A percentile compares a stretch with the other conserved stretches of the same genome.
Evolutionary conservation across 1,284 basidiomycete species (phyloP).

Genomic region (Tranzscheliella williamsii): DNA sequence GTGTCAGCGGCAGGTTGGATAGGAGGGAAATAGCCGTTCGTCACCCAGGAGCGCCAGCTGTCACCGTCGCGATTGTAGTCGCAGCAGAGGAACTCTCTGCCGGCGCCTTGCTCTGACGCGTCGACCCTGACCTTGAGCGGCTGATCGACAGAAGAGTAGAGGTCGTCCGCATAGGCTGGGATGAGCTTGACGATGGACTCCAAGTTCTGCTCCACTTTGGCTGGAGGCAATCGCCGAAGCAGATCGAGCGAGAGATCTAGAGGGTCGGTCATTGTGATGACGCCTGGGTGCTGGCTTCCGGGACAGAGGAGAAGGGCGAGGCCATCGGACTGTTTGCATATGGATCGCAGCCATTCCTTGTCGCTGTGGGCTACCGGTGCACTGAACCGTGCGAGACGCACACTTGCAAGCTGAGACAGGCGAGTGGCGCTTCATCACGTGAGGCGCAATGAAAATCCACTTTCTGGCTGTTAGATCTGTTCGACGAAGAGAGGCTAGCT

Average conservation of each 20-base stretch:
- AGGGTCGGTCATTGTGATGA: constrained; percentile 44
- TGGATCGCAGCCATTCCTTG: too few species aligned
- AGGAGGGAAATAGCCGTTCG: constrained; percentile 86
- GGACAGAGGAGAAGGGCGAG: too few species aligned
- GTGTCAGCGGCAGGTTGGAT: constrained; percentile 61
- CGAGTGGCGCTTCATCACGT: too few species aligned
- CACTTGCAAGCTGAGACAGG: too few species aligned
- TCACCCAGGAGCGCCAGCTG: constrained; percentile 94
- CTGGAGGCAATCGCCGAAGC: constrained; percentile 90
- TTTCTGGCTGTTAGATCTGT: too few species aligned
- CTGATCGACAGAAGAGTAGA: constrained; percentile 92
- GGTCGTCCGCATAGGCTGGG: constrained; percentile 94
- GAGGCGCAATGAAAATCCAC: too few species aligned
- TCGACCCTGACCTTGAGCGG: constrained; percentile 83
- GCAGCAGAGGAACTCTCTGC: constrained; percentile 88
- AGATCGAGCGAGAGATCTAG: constrained; percentile 72
- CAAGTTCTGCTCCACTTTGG: constrained; percentile 86
- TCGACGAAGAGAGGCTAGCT: too few species aligned
- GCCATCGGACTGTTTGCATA: too few species aligned
- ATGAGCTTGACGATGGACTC: constrained; percentile 70
- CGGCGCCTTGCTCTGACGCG: constrained; percentile 67
- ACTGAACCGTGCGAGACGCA: too few species aligned
- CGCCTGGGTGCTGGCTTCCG: too few species aligned
- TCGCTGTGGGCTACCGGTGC: too few species aligned
- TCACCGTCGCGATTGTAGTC: constrained; percentile 98